These are phyloP conservation scores for Boletus tylopilopsis DNA, from an alignment of 768 basidiomycete species.

Conservation along the genomic window DNA sequence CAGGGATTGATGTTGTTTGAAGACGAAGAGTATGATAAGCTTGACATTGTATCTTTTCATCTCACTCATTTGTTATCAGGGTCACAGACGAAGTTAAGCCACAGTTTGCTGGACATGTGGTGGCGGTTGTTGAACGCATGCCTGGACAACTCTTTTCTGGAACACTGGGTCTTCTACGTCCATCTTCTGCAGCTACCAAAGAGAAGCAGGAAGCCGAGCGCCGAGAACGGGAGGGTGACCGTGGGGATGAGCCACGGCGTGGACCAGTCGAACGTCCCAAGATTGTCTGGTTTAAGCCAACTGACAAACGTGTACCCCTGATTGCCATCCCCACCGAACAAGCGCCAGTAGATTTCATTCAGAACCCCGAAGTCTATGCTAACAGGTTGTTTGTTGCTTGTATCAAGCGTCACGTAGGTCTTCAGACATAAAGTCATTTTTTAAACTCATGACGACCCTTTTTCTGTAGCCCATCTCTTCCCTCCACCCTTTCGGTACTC, in stretches of 20 bases:
- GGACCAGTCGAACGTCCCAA: conserved; percentile 86
- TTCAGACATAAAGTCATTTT: conserved; percentile 4
- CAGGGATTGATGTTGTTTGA: conserved; percentile 96
- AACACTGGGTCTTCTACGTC: conserved; percentile 90
- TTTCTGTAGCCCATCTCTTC: conserved; percentile 79
- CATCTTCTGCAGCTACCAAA: conserved; percentile 95
- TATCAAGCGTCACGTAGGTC: conserved; percentile 92
- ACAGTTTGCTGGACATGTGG: conserved; percentile 97
- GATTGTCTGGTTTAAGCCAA: conserved; percentile 99
- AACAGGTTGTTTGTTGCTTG: conserved; percentile 95
- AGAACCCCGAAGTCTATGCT: conserved; percentile 87
- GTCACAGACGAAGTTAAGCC: conserved; percentile 98
- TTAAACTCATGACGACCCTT: conserved; percentile 21
- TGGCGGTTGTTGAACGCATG: conserved; percentile 99
- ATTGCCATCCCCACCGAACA: conserved; percentile 99
- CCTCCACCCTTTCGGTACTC: conserved; percentile 95
- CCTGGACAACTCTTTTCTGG: conserved; percentile 98
- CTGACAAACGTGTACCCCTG: conserved; percentile 96
- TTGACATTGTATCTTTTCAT: background rate
- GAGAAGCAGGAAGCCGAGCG: conserved; percentile 99
- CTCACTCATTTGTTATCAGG: conserved; percentile 39
- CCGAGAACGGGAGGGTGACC: conserved; percentile 93
- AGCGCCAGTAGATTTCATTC: conserved; percentile 93
- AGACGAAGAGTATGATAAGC: conserved; percentile 78
- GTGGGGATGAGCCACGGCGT: conserved; percentile 77